Evolutionary conservation across 1,139 yeast genomes (phyloP).

Genomic region (Yamadazyma friedrichii): DNA sequence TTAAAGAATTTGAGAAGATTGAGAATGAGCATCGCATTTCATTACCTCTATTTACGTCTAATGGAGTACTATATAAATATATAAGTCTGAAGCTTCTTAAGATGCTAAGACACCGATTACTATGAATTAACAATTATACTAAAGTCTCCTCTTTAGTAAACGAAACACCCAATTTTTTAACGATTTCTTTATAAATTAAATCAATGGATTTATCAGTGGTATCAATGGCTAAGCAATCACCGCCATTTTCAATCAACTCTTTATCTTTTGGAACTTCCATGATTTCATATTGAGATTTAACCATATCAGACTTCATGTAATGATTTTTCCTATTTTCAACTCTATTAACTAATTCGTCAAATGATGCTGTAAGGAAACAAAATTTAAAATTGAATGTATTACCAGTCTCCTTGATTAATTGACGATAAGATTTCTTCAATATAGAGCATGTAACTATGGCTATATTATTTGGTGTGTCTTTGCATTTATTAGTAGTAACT

Average conservation of each 20-base stretch:
- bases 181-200: constrained; percentile 23
- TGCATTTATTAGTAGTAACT: constrained; percentile 35
- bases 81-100: too few relatives aligned
- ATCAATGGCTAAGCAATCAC: constrained; percentile 36
- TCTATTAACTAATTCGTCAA: constrained; percentile 58
- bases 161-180: constrained; percentile 3
- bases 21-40: constrained; percentile 1
- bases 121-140: too few relatives aligned
- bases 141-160: neutral
- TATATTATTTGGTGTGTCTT: constrained; percentile 21
- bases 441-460: constrained; percentile 82
- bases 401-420: constrained; percentile 41
- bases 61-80: too few relatives aligned
- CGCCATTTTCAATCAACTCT: constrained; percentile 39
- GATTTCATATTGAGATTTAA: constrained; percentile 69
- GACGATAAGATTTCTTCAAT: constrained; percentile 71
- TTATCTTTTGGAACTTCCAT: constrained; percentile 65
- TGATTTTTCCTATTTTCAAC: constrained; percentile 67
- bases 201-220: constrained; percentile 41
- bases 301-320: constrained; percentile 85
- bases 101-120: too few relatives aligned
- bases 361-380: constrained; percentile 65
- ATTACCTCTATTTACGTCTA: neutral
- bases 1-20: neutral
- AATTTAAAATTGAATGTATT: constrained; percentile 45